Base-by-base conservation (phyloP, 768 basidiomycete species). In the Aureoboletus auriporus region DNA sequence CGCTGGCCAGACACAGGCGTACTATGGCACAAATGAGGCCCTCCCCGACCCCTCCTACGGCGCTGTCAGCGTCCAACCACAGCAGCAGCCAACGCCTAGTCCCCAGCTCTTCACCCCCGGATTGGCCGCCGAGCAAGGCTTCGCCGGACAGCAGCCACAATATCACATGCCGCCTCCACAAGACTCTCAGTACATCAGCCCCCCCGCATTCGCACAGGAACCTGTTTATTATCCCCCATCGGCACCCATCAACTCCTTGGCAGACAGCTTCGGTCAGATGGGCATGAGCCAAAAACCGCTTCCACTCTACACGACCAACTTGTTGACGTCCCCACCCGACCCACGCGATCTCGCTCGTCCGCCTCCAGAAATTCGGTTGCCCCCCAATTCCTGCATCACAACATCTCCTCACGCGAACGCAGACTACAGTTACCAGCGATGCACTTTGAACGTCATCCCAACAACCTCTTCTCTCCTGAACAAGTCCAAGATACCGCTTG, bases 401-500 rank as follows among this genome's bases (percentile, higher is more conserved):
- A 83, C 83, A 12, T 83, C 84, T 28, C 89, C 86, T 1, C 74
- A 71, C 14, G 88, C 89, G 31, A 93, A 93, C 57, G 86, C 93
- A 12, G 87, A 97, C 64, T 77, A 84, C 29, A 93, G 89, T 12
- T 98, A 97, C 69, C 90, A 94, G 70, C 84, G 96, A 41, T 83
- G 76, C 52, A 99, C 96, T 1, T 63, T 97, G 49, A 95, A 94
- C 62, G 83, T 88, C n/a, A 82, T 97, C 51, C 95, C 95, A 5
- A 93, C 90, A 6, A 89, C 91, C 8, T 84, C 88, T 53, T 86
- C 89, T 9, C 76, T 97, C 4, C 73, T 96, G 49, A 81, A 74
- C 70, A 98, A 98, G 73, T 80, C 86, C 13, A 95, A 95, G 69
- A 72, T 98, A 42, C 95, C 95, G 8, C 76, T 97, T 41, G 91